Base-by-base conservation (phyloP, 176 grass and related monocot species). In the Oryza glaberrima region DNA sequence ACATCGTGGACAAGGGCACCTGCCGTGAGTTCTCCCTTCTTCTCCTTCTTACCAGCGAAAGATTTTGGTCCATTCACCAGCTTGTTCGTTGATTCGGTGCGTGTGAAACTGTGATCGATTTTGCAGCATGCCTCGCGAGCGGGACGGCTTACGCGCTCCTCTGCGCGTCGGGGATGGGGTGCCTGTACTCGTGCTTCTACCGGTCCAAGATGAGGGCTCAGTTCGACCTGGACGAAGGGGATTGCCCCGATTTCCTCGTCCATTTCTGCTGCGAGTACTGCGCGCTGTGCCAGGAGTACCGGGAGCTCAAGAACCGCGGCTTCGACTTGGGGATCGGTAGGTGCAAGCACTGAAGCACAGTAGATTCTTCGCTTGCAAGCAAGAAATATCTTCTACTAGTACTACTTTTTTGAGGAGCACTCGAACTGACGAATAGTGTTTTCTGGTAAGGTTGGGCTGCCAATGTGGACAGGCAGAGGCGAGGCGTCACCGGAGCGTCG, bases 261-360 rank as follows among this genome's bases (percentile, higher is more conserved):
- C 91, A 95, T 73, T 94, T 80, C 83, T 98, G 93, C 91, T 98
- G 96, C 49, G 96, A 98, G 80, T 41, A 45, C n/a, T 94, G 84
- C 28, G 93, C 91, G 9, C 85, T 98, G 15, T 98, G 96, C 83
- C 96, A 94, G 81, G 91, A 95, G 79, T 88, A 95, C 70, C 88
- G 93, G 8, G 93, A 98, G 85, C 93, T 98, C 71, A 95, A 92
- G 85, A 95, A 78, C 80, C 90, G 83, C 41, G 96, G 96, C 17
- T 98, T 90, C 81, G 93, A 98, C 75, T 67, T 94, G 91, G 96
- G 96, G 67, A 98, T 98, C 54, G 96, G 92, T 97, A 72, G 82
- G 90, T 67, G 28, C 43, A 61, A 73, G 45, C 25, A 32, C 56
- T 17, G 43, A 61, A 73, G 45, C 25, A 32, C 56, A 23, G 43